phyloP scores from a whole-genome alignment of 1,139 yeast species.

The Zygosaccharomyces pseudobailii region DNA sequence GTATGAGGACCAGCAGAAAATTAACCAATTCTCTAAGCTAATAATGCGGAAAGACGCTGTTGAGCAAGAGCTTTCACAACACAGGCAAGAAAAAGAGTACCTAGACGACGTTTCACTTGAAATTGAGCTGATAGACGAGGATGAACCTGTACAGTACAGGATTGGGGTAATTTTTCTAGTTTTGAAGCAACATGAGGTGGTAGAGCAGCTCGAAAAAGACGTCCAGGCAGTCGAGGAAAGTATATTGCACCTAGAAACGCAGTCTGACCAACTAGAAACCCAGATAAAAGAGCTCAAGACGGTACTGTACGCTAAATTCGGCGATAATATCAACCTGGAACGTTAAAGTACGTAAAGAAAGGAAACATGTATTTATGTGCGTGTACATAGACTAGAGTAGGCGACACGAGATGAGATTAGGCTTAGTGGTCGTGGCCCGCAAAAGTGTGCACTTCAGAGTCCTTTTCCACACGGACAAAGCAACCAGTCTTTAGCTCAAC shows the following conservation, averaged over 20 bases:
- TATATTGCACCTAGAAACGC: constrained; percentile 44
- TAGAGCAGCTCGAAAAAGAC: constrained; percentile 61
- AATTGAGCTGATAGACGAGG: constrained; percentile 75
- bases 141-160: constrained; percentile 56
- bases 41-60: constrained; percentile 63
- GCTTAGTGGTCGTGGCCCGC: constrained; percentile 11
- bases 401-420: too few species aligned
- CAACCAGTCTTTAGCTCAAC: constrained; percentile 12
- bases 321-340: constrained; percentile 83
- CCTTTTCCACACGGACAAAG: constrained; percentile 13
- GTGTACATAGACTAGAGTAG: neutral
- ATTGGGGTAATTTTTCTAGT: constrained; percentile 70
- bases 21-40: constrained; percentile 81
- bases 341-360: constrained; percentile 27
- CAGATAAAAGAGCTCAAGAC: constrained; percentile 60
- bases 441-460: constrained; percentile 15
- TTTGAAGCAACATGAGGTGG: constrained; percentile 59
- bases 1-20: constrained; percentile 85
- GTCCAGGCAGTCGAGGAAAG: constrained; percentile 46
- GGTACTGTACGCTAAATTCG: constrained; percentile 81
- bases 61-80: constrained; percentile 45
- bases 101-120: constrained; percentile 83
- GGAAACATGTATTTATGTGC: neutral
- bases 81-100: constrained; percentile 74
- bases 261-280: constrained; percentile 49